Evolutionary conservation across 169 alveolate species (phyloP).

Genomic region (Pseudocohnilembus persalinus): DNA sequence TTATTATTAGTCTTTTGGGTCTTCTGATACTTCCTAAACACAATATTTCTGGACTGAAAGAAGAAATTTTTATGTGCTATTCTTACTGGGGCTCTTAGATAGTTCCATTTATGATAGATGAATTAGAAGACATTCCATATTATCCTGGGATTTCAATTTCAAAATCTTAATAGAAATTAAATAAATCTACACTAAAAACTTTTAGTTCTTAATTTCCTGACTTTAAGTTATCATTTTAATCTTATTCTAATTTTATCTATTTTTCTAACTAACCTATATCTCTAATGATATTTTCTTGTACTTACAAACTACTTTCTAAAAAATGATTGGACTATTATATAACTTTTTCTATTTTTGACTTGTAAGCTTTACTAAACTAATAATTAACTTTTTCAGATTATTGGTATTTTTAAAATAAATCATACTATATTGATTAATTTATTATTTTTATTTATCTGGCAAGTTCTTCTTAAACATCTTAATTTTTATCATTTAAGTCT

Average conservation of each 20-base stretch:
- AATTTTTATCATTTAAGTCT: too few relatives aligned
- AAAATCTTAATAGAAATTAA: neutral
- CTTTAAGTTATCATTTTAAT: neutral
- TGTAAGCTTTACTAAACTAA: too few relatives aligned
- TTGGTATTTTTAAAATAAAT: too few relatives aligned
- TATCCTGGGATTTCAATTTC: neutral
- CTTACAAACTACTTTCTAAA: too few relatives aligned
- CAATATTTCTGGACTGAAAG: conserved; percentile 71
- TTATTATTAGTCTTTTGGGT: conserved; percentile 82
- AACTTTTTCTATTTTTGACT: too few relatives aligned
- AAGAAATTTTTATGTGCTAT: conserved; percentile 54
- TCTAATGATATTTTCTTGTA: too few relatives aligned
- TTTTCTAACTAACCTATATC: too few relatives aligned
- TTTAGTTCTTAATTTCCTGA: neutral
- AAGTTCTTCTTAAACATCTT: too few relatives aligned
- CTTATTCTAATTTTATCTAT: conserved; percentile 16
- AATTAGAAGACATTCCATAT: neutral
- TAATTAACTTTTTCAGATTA: too few relatives aligned
- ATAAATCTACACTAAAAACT: neutral
- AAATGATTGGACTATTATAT: too few relatives aligned
- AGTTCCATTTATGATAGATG: neutral
- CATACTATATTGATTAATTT: too few relatives aligned
- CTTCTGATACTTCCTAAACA: conserved; percentile 78
- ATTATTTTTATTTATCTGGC: too few relatives aligned
- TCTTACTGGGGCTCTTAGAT: conserved; percentile 6